These are phyloP conservation scores for Geotrichum cucujoidarum DNA, from an alignment of 1,139 yeast genomes.

Conservation along the genomic window DNA sequence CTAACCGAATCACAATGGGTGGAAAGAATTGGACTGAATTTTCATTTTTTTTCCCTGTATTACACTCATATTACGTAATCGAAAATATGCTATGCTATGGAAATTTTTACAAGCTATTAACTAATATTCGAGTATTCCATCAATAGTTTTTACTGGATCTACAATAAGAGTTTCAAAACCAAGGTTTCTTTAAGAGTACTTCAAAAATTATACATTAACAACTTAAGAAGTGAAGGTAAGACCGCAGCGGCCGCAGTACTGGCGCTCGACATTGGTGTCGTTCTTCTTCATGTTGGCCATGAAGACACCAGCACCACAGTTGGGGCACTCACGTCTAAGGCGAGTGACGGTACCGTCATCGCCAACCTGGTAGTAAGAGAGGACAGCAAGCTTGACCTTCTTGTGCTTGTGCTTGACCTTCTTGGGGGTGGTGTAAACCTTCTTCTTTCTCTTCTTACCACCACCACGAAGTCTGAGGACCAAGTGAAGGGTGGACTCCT, in stretches of 20 bases:
- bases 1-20: no score
- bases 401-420: conserved; percentile 99
- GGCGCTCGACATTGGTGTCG: conserved; percentile 97
- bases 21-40: no score
- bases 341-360: conserved; percentile 98
- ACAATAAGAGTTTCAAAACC: neutral
- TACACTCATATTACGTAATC: no score
- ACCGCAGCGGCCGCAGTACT: conserved; percentile 99
- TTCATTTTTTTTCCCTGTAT: no score
- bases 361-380: conserved; percentile 98
- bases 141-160: no score
- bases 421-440: conserved; percentile 99
- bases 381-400: conserved; percentile 98
- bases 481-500: conserved; percentile 97
- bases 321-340: conserved; percentile 98
- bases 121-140: no score
- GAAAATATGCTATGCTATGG: neutral
- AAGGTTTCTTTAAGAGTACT: neutral
- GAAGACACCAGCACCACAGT: conserved; percentile 99
- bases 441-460: conserved; percentile 99
- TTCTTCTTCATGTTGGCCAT: conserved; percentile 96
- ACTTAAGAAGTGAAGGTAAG: conserved; percentile 53
- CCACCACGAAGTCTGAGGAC: conserved; percentile 99
- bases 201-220: neutral
- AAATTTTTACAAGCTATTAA: no score